Conservation (phyloP, 1,284 basidiomycete species). For the Sporisorium iseilematis-ciliati region DNA sequence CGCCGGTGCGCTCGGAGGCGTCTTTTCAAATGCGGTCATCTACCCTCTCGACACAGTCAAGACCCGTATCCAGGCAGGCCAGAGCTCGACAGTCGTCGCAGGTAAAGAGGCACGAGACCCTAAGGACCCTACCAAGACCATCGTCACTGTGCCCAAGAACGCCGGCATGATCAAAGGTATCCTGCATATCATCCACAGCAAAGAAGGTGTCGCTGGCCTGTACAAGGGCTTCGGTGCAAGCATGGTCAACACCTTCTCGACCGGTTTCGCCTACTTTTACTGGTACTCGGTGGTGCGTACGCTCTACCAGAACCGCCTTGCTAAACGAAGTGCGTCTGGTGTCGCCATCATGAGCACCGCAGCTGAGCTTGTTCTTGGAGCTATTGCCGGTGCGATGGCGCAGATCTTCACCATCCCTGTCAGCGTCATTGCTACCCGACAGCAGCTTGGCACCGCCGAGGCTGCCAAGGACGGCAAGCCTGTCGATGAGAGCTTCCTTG, state of each 20-base stretch:
- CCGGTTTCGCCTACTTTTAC: slow-evolving; percentile 98
- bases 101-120: slow-evolving; percentile 70
- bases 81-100: slow-evolving; percentile 72
- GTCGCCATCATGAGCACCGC: slow-evolving; percentile 58
- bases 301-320: slow-evolving; percentile 74
- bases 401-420: slow-evolving; percentile 99
- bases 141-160: slow-evolving; percentile 62
- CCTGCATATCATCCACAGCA: slow-evolving; percentile 59
- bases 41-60: slow-evolving; percentile 97
- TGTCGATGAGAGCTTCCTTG: slow-evolving; percentile 74
- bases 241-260: slow-evolving; percentile 97
- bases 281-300: slow-evolving; percentile 93
- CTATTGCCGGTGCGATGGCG: slow-evolving; percentile 90
- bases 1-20: slow-evolving; percentile 86
- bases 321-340: slow-evolving; percentile 43
- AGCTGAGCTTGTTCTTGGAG: slow-evolving; percentile 80
- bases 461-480: slow-evolving; percentile 68
- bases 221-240: slow-evolving; percentile 97
- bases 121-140: slow-evolving; percentile 75
- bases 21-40: slow-evolving; percentile 75
- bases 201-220: slow-evolving; percentile 74
- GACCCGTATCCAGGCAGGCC: slow-evolving; percentile 83
- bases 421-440: slow-evolving; percentile 94
- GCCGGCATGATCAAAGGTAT: slow-evolving; percentile 64
- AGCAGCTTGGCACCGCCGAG: slow-evolving; percentile 75